Base-by-base conservation (phyloP, 257 asterid genomes). In the Galeopsis tetrahit region DNA sequence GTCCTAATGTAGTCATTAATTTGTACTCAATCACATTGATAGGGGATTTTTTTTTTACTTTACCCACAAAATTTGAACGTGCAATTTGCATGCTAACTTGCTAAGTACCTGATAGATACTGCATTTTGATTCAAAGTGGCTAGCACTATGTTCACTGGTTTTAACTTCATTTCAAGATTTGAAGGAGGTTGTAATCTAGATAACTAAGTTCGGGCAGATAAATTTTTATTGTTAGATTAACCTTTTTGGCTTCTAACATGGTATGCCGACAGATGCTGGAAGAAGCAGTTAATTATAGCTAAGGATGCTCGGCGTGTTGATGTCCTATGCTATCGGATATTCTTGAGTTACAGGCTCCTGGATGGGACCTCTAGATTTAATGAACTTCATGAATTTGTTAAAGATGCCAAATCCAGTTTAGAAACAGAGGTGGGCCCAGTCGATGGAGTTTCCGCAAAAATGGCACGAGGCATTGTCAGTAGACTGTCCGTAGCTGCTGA, bases 261-360 rank as follows among this genome's bases (percentile, higher is more conserved):
- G 31, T 21, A 38, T 49, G 2, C 14, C 40, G 44, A 31, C 62
- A 71, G 76, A 15, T 46, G 36, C 69, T 71, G 76, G 76, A 71
- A 71, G 62, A 33, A 60, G 76, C 76, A 71, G 68, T 33, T 60
- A 17, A 17, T 46, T 46, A 34, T 71, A 10, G 76, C 69, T 10
- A 46, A 2, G 76, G 60, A 70, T n/a, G n/a, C 75, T 52, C 40
- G 5, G 4, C 60, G 75, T 33, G 44, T 61, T 4, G 76, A 71
- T 71, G 28, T 61, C 61, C 42, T 71, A 42, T 71, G 76, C 76
- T 71, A 71, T 48, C 35, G 76, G 40, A 71, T 71, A 71, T 71
- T 34, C 38, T 35, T 71, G 69, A 48, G 63, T 71, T 71, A 71
- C 63, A 61, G 76, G 63, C 76, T 48, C 9, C 63, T 71, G 10